Evolutionary conservation across 2,329 filamentous ascomycete genomes (phyloP).

Genomic region (Fusarium irregulare): DNA sequence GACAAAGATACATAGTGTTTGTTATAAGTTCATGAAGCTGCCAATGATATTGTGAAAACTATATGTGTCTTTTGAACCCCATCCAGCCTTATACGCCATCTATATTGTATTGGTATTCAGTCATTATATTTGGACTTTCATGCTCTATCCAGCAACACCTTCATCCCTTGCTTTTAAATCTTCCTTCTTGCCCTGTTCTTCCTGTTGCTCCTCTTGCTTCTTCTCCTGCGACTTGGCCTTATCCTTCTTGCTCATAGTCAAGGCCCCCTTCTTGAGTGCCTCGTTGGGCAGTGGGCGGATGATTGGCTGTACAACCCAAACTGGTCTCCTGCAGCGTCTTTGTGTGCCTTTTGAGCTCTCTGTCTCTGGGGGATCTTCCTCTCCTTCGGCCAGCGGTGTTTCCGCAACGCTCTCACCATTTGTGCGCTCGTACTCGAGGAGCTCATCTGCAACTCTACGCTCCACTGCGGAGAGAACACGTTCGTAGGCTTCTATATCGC

Average conservation of each 20-base stretch:
- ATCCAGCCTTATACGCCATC: conserved; percentile 27
- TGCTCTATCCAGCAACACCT: conserved; percentile 43
- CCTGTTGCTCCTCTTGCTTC: conserved; percentile 38
- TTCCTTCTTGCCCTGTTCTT: conserved; percentile 37
- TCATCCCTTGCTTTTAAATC: conserved; percentile 44
- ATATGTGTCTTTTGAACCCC: conserved; percentile 1
- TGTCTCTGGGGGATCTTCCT: conserved; percentile 55
- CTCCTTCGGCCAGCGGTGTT: conserved; percentile 44
- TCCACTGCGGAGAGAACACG: conserved; percentile 81
- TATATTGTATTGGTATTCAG: conserved; percentile 13
- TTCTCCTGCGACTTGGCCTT: conserved; percentile 54
- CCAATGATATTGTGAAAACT: not conserved
- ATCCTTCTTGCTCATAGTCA: conserved; percentile 76
- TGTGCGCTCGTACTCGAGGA: conserved; percentile 73
- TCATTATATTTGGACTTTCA: not conserved
- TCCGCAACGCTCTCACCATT: conserved; percentile 62
- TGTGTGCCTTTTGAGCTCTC: conserved; percentile 76
- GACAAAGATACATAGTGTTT: not conserved
- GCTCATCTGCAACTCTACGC: conserved; percentile 75
- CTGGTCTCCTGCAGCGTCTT: conserved; percentile 80
- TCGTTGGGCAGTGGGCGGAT: conserved; percentile 88
- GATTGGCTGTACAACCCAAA: conserved; percentile 88
- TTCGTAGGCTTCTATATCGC: conserved; percentile 82
- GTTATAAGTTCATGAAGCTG: not conserved
- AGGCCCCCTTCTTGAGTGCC: conserved; percentile 85